Conservation (phyloP, 345 rosid genomes). For the Reutealis trisperma region DNA sequence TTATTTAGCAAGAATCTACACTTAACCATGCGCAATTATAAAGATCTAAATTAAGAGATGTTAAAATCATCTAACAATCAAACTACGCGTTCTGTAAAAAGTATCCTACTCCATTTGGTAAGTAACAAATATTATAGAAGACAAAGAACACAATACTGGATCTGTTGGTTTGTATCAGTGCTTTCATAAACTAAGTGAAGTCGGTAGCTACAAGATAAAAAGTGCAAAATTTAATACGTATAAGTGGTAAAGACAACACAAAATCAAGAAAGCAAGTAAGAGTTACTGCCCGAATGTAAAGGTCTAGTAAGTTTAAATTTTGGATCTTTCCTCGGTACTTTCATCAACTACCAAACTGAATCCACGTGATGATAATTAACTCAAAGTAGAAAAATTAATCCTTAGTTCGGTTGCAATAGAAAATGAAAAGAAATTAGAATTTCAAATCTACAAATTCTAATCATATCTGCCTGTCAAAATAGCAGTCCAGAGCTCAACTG, state of each 20-base stretch:
- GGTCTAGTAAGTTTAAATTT: not conserved
- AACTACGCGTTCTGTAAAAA: not conserved
- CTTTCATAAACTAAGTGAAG: not conserved
- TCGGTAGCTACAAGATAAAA: not conserved
- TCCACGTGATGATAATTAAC: not conserved
- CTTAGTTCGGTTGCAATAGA: not conserved
- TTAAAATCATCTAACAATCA: not conserved
- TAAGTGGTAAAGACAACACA: not conserved
- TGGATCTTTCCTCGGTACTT: not conserved
- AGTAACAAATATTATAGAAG: not conserved
- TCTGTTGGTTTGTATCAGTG: not conserved
- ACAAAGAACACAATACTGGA: not conserved
- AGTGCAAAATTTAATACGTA: not conserved
- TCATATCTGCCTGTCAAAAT: not conserved
- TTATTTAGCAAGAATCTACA: not conserved
- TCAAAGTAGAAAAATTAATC: not conserved
- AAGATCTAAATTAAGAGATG: not conserved
- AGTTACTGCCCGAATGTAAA: not conserved
- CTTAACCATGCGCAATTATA: not conserved
- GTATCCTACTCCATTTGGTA: not conserved
- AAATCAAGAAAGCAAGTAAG: not conserved
- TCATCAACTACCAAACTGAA: not conserved
- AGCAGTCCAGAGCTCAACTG: not conserved
- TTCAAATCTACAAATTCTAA: not conserved
- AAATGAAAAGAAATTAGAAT: not conserved